These are phyloP conservation scores for Fusarium transvaalense DNA, from an alignment of 2,329 filamentous ascomycete species.

Conservation along the genomic window DNA sequence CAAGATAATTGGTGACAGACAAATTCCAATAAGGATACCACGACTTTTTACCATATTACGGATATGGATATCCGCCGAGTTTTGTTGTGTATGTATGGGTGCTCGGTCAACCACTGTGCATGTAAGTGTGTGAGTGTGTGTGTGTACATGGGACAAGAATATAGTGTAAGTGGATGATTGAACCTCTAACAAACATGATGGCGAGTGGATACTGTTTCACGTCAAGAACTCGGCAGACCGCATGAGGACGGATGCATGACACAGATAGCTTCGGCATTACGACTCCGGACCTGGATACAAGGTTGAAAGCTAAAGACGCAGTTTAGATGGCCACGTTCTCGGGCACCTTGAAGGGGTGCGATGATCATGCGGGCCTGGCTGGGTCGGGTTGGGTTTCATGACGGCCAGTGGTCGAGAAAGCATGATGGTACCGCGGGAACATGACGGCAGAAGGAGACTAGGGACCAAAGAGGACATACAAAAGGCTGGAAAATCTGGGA, in stretches of 20 bases:
- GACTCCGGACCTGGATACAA: conserved; percentile 23
- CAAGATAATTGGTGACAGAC: conserved; percentile 24
- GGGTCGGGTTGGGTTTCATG: conserved; percentile 24
- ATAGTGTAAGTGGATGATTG: conserved; percentile 26
- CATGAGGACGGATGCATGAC: conserved; percentile 39
- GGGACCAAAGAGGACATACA: conserved; percentile 22
- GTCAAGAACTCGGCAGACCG: conserved; percentile 34
- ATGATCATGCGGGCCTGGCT: conserved; percentile 29
- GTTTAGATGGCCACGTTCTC: conserved; percentile 10
- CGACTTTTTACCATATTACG: conserved; percentile 24
- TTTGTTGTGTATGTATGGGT: conserved; percentile 24
- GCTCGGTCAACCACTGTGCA: conserved; percentile 36
- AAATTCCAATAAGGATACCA: conserved; percentile 30
- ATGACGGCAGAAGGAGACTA: conserved; percentile 41
- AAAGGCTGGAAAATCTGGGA: conserved; percentile 13
- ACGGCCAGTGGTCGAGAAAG: conserved; percentile 34
- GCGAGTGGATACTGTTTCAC: conserved; percentile 40
- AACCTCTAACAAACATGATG: conserved; percentile 32
- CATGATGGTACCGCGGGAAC: conserved; percentile 42
- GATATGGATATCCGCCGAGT: conserved; percentile 29
- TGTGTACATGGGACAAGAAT: conserved; percentile 35
- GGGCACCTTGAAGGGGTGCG: conserved; percentile 20
- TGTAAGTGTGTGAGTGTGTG: too few relatives aligned
- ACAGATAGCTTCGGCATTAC: conserved; percentile 34
- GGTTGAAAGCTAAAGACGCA: conserved; percentile 6